A percentile compares a stretch with the other conserved stretches of the same genome.
Conservation (phyloP, 345 rosid species). For the Heritiera littoralis region DNA sequence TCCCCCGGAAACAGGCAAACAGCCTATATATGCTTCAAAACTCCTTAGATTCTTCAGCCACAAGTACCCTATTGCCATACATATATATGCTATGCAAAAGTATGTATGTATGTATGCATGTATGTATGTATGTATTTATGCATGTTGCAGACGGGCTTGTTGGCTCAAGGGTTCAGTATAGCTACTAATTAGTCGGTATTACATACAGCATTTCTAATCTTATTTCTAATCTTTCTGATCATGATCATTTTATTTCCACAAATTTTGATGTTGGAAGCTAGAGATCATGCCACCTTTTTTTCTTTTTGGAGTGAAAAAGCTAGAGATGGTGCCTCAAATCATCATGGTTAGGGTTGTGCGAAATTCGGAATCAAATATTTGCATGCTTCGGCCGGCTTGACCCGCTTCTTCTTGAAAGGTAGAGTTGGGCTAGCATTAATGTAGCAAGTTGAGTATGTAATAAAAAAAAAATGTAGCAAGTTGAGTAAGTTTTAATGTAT, state of each 20-base stretch:
- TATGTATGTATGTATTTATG: background rate
- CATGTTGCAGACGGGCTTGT: background rate
- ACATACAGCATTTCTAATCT: too few relatives aligned
- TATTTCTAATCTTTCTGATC: background rate
- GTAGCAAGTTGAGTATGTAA: background rate
- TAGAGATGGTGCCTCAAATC: background rate
- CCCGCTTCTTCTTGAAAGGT: background rate
- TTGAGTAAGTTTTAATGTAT: background rate
- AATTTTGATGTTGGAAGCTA: background rate
- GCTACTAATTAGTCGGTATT: background rate
- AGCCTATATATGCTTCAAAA: background rate
- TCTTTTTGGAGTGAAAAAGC: background rate
- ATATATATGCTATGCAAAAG: background rate
- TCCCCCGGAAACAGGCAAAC: background rate
- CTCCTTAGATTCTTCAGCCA: conserved; percentile 3
- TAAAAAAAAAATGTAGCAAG: too few relatives aligned
- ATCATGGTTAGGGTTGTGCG: background rate
- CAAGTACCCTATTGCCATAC: background rate
- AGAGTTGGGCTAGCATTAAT: background rate
- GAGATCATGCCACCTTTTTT: background rate
- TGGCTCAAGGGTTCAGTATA: background rate
- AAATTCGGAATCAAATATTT: background rate
- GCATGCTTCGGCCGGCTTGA: background rate
- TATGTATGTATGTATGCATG: background rate
- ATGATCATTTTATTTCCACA: background rate